Conservation (phyloP, 805 yeast genomes). For the Sugiyamaella boreocaroliniensis region DNA sequence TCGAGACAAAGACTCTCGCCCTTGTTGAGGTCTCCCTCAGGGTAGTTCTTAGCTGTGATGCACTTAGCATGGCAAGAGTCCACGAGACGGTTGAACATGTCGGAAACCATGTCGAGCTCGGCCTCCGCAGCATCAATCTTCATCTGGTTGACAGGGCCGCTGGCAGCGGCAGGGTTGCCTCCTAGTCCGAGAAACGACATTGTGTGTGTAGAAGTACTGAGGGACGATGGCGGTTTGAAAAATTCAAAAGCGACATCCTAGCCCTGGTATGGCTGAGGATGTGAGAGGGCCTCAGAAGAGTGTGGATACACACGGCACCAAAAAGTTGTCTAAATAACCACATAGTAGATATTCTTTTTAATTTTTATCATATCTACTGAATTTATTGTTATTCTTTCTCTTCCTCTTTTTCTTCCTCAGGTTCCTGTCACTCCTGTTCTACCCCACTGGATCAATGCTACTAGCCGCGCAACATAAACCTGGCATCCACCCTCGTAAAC, state of each 20-base stretch:
- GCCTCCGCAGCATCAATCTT: constrained; percentile 78
- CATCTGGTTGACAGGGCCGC: constrained; percentile 26
- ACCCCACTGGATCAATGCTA: background rate
- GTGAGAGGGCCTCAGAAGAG: too few relatives aligned
- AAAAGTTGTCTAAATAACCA: too few relatives aligned
- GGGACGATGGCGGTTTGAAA: background rate
- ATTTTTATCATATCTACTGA: too few relatives aligned
- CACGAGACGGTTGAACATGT: constrained; percentile 89
- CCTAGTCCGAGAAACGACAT: constrained; percentile 46
- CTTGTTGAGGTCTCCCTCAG: constrained; percentile 68
- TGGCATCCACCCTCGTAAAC: background rate
- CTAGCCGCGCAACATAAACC: background rate
- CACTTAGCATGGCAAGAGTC: constrained; percentile 87
- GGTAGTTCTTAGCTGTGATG: constrained; percentile 49
- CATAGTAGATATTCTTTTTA: too few relatives aligned
- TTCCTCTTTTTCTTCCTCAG: too few relatives aligned
- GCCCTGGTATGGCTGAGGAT: background rate
- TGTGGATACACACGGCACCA: too few relatives aligned
- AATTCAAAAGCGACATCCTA: background rate
- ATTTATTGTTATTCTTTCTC: too few relatives aligned
- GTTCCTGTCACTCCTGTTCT: too few relatives aligned
- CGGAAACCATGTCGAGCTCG: constrained; percentile 94
- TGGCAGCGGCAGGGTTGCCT: constrained; percentile 39
- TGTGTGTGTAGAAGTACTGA: background rate
- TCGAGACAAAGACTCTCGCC: constrained; percentile 83